phyloP scores from a whole-genome alignment of 768 basidiomycete genomes.

The Lactifluus hygrophoroides region DNA sequence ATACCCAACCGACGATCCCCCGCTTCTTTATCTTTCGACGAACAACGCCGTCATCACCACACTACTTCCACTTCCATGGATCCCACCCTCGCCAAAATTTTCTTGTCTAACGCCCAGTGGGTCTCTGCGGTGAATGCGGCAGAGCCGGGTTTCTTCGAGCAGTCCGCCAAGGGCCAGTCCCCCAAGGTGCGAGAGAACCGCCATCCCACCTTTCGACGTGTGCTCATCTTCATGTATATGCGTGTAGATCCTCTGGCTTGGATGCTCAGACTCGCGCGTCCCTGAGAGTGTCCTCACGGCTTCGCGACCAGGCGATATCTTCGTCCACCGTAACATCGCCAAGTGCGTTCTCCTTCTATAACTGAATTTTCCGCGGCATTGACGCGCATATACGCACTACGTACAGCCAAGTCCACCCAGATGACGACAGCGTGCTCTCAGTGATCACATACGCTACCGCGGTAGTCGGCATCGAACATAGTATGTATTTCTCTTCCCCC shows the following conservation, averaged over 20 bases:
- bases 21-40: not conserved
- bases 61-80: constrained; percentile 14
- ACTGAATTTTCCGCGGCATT: not conserved
- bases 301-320: constrained; percentile 69
- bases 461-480: constrained; percentile 65
- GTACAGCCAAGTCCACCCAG: constrained; percentile 58
- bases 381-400: not conserved
- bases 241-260: constrained; percentile 66
- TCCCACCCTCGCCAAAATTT: constrained; percentile 27
- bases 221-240: not conserved
- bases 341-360: constrained; percentile 39
- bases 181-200: constrained; percentile 43
- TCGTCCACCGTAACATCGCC: constrained; percentile 81
- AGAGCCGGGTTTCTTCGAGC: constrained; percentile 57
- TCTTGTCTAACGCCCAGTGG: constrained; percentile 60
- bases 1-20: not conserved
- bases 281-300: constrained; percentile 69
- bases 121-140: constrained; percentile 44
- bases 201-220: constrained; percentile 1
- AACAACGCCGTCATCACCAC: not conserved
- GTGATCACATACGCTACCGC: constrained; percentile 69
- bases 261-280: constrained; percentile 79
- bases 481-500: constrained; percentile 37
- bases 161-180: constrained; percentile 52
- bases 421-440: constrained; percentile 64